These are phyloP conservation scores for Alternaria atra DNA, from an alignment of 2,329 filamentous ascomycete genomes.

Conservation along the genomic window DNA sequence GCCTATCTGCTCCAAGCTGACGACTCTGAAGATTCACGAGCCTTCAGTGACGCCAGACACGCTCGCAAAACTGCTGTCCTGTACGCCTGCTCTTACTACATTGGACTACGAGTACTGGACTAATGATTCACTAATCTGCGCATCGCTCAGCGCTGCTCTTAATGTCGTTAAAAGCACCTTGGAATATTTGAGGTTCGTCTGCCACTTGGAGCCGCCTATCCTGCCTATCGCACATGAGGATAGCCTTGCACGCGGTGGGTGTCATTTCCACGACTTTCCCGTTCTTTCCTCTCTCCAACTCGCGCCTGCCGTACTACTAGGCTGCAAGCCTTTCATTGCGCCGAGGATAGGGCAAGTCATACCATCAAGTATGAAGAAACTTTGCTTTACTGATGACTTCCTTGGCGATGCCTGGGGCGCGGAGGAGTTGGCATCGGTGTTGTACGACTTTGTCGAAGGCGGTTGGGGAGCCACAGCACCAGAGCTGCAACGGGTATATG, in stretches of 20 bases:
- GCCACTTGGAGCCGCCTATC: neutral
- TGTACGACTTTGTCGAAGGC: neutral
- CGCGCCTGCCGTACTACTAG: neutral
- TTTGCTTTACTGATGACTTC: neutral
- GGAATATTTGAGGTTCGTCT: neutral
- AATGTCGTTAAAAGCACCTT: neutral
- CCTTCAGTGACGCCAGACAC: neutral
- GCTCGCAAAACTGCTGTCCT: neutral
- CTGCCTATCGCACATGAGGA: neutral
- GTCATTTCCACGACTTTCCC: neutral
- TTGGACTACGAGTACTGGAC: constrained; percentile 1
- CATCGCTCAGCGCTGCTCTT: neutral
- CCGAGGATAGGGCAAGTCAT: neutral
- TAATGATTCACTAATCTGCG: neutral
- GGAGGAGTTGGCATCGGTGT: neutral
- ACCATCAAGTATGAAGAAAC: neutral
- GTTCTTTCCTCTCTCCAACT: neutral
- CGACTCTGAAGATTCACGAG: neutral
- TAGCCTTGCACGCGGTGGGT: neutral
- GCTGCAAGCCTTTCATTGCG: neutral
- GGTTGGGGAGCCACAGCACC: neutral
- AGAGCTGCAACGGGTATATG: neutral
- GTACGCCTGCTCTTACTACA: neutral
- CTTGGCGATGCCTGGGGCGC: neutral
- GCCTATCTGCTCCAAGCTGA: neutral